These are phyloP conservation scores for Ophiocordyceps unilateralis DNA, from an alignment of 2,329 filamentous ascomycete genomes.

Conservation along the genomic window DNA sequence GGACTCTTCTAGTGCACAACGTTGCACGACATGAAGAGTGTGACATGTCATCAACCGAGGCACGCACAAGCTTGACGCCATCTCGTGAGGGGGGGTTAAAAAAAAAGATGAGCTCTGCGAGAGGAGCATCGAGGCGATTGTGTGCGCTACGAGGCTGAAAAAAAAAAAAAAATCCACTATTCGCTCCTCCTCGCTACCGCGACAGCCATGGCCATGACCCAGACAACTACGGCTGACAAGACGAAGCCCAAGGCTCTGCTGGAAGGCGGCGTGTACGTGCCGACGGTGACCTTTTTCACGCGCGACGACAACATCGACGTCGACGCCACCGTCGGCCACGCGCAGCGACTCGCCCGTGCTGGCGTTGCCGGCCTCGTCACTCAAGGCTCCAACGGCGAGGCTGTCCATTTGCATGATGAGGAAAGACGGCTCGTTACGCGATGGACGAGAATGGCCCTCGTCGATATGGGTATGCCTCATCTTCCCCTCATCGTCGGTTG, in stretches of 20 bases:
- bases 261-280: slow-evolving; percentile 39
- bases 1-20: too few relatives aligned
- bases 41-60: too few relatives aligned
- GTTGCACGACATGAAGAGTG: too few relatives aligned
- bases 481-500: slow-evolving; percentile 54
- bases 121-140: too few relatives aligned
- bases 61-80: too few relatives aligned
- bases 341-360: slow-evolving; percentile 40
- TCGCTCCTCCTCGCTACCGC: too few relatives aligned
- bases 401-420: slow-evolving; percentile 48
- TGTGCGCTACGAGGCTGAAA: too few relatives aligned
- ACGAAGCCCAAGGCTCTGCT: background rate
- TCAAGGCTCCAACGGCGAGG: slow-evolving; percentile 59
- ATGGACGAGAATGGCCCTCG: slow-evolving; percentile 41
- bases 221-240: background rate
- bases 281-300: slow-evolving; percentile 46
- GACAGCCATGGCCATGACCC: too few relatives aligned
- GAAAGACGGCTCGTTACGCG: slow-evolving; percentile 47
- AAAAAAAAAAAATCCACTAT: too few relatives aligned
- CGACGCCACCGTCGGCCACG: slow-evolving; percentile 30
- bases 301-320: slow-evolving; percentile 36
- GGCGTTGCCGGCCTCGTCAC: slow-evolving; percentile 51
- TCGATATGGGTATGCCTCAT: slow-evolving; percentile 33
- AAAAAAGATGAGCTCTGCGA: too few relatives aligned
- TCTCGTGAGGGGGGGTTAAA: too few relatives aligned